Conservation (phyloP, 345 rosid genomes). For the Barbarea vulgaris region DNA sequence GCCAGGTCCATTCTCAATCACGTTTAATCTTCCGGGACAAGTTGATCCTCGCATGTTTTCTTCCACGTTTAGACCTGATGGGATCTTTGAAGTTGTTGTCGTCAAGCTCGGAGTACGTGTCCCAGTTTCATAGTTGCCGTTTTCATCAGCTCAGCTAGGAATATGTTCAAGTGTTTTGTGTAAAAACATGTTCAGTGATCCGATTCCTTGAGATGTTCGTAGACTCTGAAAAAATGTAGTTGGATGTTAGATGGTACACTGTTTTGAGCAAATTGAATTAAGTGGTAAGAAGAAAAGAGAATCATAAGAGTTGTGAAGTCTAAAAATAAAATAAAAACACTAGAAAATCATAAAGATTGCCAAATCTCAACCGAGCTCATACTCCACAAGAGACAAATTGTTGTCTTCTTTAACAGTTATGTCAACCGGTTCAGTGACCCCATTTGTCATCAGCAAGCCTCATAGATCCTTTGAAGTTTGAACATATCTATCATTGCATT, state of each 20-base stretch:
- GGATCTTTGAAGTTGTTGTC: slow-evolving; percentile 69
- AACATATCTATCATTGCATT: slow-evolving; percentile 65
- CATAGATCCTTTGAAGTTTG: slow-evolving; percentile 57
- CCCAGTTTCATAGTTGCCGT: slow-evolving; percentile 7
- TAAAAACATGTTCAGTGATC: slow-evolving; percentile 5
- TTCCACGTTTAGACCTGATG: slow-evolving; percentile 54
- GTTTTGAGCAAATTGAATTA: not conserved
- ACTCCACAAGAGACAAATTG: slow-evolving; percentile 55
- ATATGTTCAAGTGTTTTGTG: not conserved
- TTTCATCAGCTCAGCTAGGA: slow-evolving; percentile 13
- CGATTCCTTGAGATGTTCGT: not conserved
- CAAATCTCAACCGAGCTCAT: slow-evolving; percentile 39
- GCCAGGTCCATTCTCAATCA: slow-evolving; percentile 62
- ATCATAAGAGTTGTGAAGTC: not conserved
- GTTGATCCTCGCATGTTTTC: slow-evolving; percentile 67
- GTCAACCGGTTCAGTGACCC: slow-evolving; percentile 49
- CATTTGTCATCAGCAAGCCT: slow-evolving; percentile 66
- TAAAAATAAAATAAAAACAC: not conserved
- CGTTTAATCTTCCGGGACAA: slow-evolving; percentile 73
- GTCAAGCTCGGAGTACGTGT: slow-evolving; percentile 41
- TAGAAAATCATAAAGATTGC: not conserved
- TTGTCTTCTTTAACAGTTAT: slow-evolving; percentile 50
- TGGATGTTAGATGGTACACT: slow-evolving; percentile 7
- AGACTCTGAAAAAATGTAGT: not conserved
- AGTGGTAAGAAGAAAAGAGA: not conserved